These are phyloP conservation scores for Colletotrichum somersetense DNA, from an alignment of 2,329 filamentous ascomycete genomes.

Conservation along the genomic window DNA sequence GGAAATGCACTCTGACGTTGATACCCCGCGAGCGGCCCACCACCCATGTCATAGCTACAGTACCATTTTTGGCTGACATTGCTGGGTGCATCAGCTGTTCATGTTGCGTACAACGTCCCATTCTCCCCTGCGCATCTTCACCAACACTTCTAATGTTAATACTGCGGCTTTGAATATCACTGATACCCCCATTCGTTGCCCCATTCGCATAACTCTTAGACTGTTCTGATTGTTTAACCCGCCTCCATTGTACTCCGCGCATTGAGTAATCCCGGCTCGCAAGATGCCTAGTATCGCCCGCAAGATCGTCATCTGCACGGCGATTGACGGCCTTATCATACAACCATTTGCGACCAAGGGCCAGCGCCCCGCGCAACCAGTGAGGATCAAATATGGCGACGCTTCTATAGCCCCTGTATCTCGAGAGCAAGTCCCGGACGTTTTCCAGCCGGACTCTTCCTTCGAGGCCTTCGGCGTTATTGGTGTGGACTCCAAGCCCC, in stretches of 20 bases:
- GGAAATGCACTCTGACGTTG: constrained; percentile 36
- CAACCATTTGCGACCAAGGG: constrained; percentile 76
- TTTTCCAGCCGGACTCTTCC: constrained; percentile 59
- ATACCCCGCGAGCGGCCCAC: constrained; percentile 39
- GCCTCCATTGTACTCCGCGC: constrained; percentile 1
- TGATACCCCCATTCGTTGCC: neutral
- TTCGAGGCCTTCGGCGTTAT: constrained; percentile 73
- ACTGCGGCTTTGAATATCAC: neutral
- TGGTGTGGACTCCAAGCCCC: constrained; percentile 56
- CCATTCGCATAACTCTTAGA: neutral
- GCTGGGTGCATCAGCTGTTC: constrained; percentile 36
- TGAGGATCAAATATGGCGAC: constrained; percentile 79
- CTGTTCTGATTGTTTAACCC: neutral
- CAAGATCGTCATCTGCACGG: constrained; percentile 84
- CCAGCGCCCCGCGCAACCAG: constrained; percentile 65
- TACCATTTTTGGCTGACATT: constrained; percentile 15
- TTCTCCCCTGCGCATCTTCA: constrained; percentile 12
- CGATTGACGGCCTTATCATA: constrained; percentile 85
- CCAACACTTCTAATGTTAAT: constrained; percentile 23
- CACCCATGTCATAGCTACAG: constrained; percentile 41
- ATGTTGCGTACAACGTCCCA: constrained; percentile 22
- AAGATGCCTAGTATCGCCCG: constrained; percentile 82
- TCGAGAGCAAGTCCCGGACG: constrained; percentile 61
- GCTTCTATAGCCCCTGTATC: constrained; percentile 59
- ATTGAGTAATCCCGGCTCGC: constrained; percentile 18